Evolutionary conservation across 2,329 filamentous ascomycete species (phyloP).

Genomic region (Fusarium devonianum): DNA sequence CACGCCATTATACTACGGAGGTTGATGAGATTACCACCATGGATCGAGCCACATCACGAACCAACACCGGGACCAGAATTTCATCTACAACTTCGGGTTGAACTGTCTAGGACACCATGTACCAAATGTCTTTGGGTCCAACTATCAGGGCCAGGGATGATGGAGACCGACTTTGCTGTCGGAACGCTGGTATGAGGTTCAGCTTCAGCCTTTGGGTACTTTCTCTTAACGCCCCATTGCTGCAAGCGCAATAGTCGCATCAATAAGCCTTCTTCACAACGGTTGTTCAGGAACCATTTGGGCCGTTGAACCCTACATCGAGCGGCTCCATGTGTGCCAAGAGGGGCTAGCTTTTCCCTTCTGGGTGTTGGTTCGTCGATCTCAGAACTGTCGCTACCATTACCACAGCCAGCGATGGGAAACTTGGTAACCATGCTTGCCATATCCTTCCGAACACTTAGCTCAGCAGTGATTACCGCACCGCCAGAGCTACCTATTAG

Average conservation of each 20-base stretch:
- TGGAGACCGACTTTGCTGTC: neutral
- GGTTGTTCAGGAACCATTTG: conserved; percentile 19
- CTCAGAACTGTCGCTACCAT: conserved; percentile 26
- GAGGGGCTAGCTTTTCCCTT: conserved; percentile 24
- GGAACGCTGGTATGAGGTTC: too few species aligned
- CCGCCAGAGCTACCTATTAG: conserved; percentile 12
- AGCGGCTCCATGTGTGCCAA: conserved; percentile 19
- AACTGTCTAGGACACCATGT: conserved; percentile 23
- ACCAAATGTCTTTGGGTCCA: conserved; percentile 4
- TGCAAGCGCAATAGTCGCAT: conserved; percentile 13
- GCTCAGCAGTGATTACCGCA: conserved; percentile 6
- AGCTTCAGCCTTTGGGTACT: neutral
- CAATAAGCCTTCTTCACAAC: conserved; percentile 24
- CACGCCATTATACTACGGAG: neutral
- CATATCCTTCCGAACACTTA: conserved; percentile 4
- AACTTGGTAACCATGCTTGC: neutral
- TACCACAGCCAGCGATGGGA: conserved; percentile 11
- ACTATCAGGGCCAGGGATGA: neutral
- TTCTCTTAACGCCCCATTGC: neutral
- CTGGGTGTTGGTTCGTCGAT: conserved; percentile 35
- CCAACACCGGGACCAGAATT: conserved; percentile 7
- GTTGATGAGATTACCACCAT: conserved; percentile 2
- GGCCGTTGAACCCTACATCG: conserved; percentile 23
- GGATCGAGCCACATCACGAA: neutral
- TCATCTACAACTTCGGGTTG: conserved; percentile 21